phyloP scores from a whole-genome alignment of 306 rosid genomes.

The Vigna nakashimae region DNA sequence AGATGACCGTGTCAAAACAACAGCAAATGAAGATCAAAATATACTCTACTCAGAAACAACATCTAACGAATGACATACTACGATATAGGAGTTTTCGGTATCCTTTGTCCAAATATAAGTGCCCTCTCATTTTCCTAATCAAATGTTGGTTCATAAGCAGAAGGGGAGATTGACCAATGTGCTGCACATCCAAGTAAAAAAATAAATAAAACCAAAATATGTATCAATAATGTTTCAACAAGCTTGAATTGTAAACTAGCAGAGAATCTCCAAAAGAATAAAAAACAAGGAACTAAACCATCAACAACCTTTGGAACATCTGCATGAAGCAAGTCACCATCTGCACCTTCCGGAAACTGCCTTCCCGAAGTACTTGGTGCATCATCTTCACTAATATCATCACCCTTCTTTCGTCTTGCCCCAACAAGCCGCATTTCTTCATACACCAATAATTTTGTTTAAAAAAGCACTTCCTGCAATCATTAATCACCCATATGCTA shows the following conservation, averaged over 20 bases:
- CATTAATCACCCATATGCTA: slow-evolving; percentile 8
- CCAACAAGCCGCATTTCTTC: slow-evolving; percentile 88
- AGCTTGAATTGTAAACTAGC: not conserved
- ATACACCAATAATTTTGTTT: slow-evolving; percentile 27
- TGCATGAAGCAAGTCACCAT: slow-evolving; percentile 54
- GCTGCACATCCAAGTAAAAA: slow-evolving; percentile 56
- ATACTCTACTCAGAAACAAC: slow-evolving; percentile 28
- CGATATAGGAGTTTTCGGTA: slow-evolving; percentile 82
- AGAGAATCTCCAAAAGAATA: slow-evolving; percentile 6
- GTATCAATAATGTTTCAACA: slow-evolving; percentile 8
- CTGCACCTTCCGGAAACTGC: slow-evolving; percentile 69
- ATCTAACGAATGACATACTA: slow-evolving; percentile 64
- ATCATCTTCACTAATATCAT: slow-evolving; percentile 88
- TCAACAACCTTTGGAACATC: slow-evolving; percentile 70
- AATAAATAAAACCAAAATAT: not conserved
- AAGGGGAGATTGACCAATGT: slow-evolving; percentile 85
- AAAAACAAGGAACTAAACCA: slow-evolving; percentile 29
- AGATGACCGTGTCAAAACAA: slow-evolving; percentile 17
- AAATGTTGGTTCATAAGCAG: slow-evolving; percentile 97
- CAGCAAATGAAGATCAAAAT: slow-evolving; percentile 17
- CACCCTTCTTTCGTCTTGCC: slow-evolving; percentile 80
- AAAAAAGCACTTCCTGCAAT: slow-evolving; percentile 19
- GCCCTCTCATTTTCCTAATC: slow-evolving; percentile 99
- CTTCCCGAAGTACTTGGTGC: slow-evolving; percentile 96
- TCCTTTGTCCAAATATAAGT: slow-evolving; percentile 94